Conservation (phyloP, 2,329 filamentous ascomycete species). For the Chaetomiaceae sp. region DNA sequence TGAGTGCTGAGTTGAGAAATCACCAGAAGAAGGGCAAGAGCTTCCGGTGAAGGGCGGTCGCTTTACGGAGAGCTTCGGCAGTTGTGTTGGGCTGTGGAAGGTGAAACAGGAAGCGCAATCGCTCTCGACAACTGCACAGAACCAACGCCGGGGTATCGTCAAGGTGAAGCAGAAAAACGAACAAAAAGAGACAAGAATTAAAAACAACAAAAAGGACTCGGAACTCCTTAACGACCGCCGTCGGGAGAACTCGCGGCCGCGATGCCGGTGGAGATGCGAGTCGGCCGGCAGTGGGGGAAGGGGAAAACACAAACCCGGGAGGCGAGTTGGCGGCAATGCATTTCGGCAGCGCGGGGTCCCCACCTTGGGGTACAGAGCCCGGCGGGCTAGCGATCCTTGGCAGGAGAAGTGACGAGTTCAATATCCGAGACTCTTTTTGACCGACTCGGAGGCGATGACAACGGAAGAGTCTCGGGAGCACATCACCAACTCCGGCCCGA, state of each 20-base stretch:
- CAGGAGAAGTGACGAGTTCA: background rate
- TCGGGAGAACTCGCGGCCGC: conserved; percentile 21
- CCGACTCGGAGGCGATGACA: background rate
- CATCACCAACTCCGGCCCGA: background rate
- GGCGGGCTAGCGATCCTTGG: background rate
- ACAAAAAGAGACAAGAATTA: background rate
- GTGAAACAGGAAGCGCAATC: background rate
- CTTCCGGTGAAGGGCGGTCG: background rate
- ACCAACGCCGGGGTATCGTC: conserved; percentile 12
- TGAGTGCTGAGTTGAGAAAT: background rate
- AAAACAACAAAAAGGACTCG: background rate
- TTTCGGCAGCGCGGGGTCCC: conserved; percentile 19
- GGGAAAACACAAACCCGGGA: conserved; percentile 24
- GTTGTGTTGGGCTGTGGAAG: background rate
- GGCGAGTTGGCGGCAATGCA: conserved; percentile 17
- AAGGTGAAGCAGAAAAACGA: background rate
- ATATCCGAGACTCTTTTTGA: background rate
- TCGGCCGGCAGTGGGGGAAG: conserved; percentile 12
- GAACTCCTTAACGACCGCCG: background rate
- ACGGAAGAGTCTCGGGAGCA: background rate
- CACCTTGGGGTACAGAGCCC: conserved; percentile 5
- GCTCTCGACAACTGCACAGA: background rate
- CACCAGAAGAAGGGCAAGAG: background rate
- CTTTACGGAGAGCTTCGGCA: conserved; percentile 7
- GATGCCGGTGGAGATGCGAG: conserved; percentile 13